A percentile compares a stretch with the other conserved stretches of the same genome.
These are phyloP conservation scores for Poa pratensis DNA, from an alignment of 176 grass and related monocot genomes.

Conservation along the genomic window DNA sequence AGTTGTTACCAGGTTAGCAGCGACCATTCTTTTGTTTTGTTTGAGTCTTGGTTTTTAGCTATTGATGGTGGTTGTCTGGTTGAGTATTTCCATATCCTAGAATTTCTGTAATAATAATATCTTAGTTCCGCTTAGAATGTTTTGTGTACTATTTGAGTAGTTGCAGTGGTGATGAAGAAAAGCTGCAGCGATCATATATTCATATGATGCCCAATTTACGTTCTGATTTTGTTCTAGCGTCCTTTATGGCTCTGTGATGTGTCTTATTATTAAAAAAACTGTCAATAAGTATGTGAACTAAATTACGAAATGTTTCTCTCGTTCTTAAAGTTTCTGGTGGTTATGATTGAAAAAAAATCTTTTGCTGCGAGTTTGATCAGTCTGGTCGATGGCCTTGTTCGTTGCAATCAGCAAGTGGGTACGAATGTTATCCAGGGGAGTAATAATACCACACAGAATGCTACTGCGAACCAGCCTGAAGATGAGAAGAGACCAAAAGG, in stretches of 20 bases:
- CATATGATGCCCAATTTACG: background rate
- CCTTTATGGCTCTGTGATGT: background rate
- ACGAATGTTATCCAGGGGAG: conserved; percentile 37
- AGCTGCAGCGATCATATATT: background rate
- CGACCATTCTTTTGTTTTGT: conserved; percentile 2
- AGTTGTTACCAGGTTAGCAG: background rate
- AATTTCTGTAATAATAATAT: background rate
- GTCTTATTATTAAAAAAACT: conserved; percentile 23
- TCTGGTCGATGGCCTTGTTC: conserved; percentile 73
- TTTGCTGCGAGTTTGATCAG: conserved; percentile 48
- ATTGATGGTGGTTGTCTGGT: conserved; percentile 7
- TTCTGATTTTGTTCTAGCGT: conserved; percentile 12
- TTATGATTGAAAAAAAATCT: conserved; percentile 32
- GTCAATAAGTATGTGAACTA: conserved; percentile 10
- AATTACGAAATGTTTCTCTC: conserved; percentile 19
- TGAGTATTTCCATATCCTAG: background rate
- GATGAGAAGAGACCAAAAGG: conserved; percentile 44
- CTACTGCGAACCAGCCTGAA: conserved; percentile 48
- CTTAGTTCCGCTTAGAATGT: background rate
- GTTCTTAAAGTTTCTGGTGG: conserved; percentile 21
- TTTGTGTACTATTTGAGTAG: conserved; percentile 18
- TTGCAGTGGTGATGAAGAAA: background rate
- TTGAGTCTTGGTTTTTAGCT: conserved; percentile 3
- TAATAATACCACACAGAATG: conserved; percentile 45
- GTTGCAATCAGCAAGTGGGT: conserved; percentile 74